phyloP scores from a whole-genome alignment of 257 asterid species.

The Solanum commersonii region DNA sequence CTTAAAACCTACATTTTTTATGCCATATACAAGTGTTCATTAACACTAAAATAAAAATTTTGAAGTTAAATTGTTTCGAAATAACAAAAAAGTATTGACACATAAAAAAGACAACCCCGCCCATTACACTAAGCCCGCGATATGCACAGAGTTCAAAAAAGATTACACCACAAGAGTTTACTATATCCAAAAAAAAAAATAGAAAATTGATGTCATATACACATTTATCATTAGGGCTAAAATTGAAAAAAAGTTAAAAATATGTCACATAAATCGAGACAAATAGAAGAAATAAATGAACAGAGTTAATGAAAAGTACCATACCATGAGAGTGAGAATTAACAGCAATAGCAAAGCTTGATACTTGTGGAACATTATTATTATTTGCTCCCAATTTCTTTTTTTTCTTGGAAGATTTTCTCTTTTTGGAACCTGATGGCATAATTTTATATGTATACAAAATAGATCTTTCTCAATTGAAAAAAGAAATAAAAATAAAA shows the following conservation, averaged over 20 bases:
- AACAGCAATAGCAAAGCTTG: not conserved
- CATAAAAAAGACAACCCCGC: not conserved
- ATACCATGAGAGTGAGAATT: not conserved
- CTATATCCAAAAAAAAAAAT: not conserved
- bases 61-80: not conserved
- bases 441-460: constrained; percentile 12
- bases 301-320: not conserved
- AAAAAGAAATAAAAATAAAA: not conserved
- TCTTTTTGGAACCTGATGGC: constrained; percentile 70
- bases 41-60: not conserved
- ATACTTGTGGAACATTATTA: not conserved
- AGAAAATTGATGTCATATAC: not conserved
- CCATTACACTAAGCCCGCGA: not conserved
- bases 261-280: not conserved
- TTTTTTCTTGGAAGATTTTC: constrained; percentile 63
- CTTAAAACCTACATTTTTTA: not conserved
- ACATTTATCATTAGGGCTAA: not conserved
- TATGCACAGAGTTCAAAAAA: not conserved
- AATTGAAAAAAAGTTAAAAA: not conserved
- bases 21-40: not conserved
- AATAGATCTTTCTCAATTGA: not conserved
- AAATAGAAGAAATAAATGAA: not conserved
- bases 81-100: not conserved
- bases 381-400: not conserved
- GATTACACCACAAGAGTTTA: not conserved